Percentiles rank a stretch among this genome's conserved stretches.
Evolutionary conservation across 192 early-diverging fungal species (phyloP).

Genomic region (Entomortierella chlamydospora): DNA sequence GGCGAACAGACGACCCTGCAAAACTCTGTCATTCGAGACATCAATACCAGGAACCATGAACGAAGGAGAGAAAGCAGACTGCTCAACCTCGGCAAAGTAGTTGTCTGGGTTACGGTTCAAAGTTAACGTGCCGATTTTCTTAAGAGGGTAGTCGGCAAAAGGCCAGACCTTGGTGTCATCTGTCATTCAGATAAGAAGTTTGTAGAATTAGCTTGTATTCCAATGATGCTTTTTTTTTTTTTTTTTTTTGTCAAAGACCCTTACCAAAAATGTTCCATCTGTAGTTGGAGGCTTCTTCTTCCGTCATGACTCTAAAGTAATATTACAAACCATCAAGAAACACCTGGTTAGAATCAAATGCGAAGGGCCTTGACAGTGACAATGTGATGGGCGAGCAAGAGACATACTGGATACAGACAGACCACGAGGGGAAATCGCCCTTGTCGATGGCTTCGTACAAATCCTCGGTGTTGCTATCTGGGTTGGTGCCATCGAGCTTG

Average conservation of each 20-base stretch:
- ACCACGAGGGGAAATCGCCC: constrained; percentile 79
- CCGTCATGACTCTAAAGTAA: constrained; percentile 67
- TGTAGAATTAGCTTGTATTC: not conserved
- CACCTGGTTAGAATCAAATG: not conserved
- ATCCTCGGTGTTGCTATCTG: constrained; percentile 81
- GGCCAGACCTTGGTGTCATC: constrained; percentile 87
- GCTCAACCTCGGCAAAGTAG: constrained; percentile 90
- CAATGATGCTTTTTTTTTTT: not conserved
- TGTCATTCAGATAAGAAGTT: not conserved
- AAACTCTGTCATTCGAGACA: constrained; percentile 80
- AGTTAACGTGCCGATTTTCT: constrained; percentile 79
- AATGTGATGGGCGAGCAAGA: not conserved
- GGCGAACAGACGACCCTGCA: constrained; percentile 88
- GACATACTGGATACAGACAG: constrained; percentile 70
- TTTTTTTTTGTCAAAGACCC: not conserved
- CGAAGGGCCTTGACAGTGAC: not conserved
- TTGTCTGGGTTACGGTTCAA: constrained; percentile 87
- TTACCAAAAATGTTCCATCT: constrained; percentile 75
- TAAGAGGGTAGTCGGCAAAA: constrained; percentile 81
- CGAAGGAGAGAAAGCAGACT: constrained; percentile 82
- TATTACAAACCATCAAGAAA: too few species aligned
- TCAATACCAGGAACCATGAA: constrained; percentile 86
- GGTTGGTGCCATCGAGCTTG: constrained; percentile 68
- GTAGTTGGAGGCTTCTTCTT: constrained; percentile 76
- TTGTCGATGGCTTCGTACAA: constrained; percentile 78